Evolutionary conservation across 2,329 filamentous ascomycete genomes (phyloP).

Genomic region (Trichophaea hybrida): DNA sequence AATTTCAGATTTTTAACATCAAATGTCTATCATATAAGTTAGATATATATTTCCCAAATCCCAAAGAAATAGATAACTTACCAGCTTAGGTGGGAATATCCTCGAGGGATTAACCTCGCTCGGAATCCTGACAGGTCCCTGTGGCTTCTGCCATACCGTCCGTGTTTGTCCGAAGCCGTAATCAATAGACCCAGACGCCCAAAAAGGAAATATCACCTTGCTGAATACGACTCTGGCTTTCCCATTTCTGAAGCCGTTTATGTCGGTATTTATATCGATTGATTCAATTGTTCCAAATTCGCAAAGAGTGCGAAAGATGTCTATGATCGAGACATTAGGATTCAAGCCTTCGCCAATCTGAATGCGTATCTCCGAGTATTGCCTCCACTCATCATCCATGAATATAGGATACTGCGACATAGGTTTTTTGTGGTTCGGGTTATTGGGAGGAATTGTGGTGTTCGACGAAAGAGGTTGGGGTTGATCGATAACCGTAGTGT

Average conservation of each 20-base stretch:
- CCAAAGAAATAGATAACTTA: background rate
- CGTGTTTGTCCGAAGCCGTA: background rate
- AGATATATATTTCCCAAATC: background rate
- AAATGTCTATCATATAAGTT: slow-evolving; percentile 31
- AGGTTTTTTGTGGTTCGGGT: no score
- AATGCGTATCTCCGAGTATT: background rate
- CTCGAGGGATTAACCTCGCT: background rate
- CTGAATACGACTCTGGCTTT: background rate
- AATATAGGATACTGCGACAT: background rate
- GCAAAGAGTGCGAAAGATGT: background rate
- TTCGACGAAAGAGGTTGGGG: no score
- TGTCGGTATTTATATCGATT: background rate
- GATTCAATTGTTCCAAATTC: slow-evolving; percentile 5
- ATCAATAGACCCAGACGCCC: background rate
- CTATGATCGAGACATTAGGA: background rate
- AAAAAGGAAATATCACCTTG: background rate
- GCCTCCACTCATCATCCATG: background rate
- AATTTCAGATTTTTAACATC: slow-evolving; percentile 42
- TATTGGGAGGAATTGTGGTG: no score
- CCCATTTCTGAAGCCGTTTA: background rate
- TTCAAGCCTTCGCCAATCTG: background rate
- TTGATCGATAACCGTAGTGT: no score
- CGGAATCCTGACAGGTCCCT: background rate
- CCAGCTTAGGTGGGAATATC: background rate
- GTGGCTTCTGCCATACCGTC: background rate